A percentile compares a stretch with the other conserved stretches of the same genome.
phyloP scores from a whole-genome alignment of 148 eudicot genomes.

The Heliosperma pusillum region DNA sequence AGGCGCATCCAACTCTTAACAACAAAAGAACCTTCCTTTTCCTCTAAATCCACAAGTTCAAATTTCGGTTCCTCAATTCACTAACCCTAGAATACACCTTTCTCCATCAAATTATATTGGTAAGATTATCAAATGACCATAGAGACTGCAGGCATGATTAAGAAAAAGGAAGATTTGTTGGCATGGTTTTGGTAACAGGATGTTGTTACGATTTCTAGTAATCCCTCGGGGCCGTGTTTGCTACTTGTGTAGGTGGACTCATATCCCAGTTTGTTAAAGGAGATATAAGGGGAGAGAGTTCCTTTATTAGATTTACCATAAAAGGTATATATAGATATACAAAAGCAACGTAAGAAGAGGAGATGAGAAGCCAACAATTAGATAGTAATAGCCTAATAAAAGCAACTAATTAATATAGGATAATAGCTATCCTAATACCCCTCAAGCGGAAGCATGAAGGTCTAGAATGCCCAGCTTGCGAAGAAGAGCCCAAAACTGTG shows the following conservation, averaged over 20 bases:
- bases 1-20: background rate
- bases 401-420: no score
- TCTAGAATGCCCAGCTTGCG: background rate
- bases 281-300: background rate
- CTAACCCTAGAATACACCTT: background rate
- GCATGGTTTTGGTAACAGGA: no score
- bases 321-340: background rate
- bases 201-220: no score
- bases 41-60: conserved; percentile 1
- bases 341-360: background rate
- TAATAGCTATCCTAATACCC: no score
- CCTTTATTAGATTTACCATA: background rate
- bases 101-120: conserved; percentile 4
- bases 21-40: conserved; percentile 3
- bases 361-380: background rate
- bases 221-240: no score
- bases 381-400: no score
- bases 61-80: background rate
- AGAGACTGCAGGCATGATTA: no score
- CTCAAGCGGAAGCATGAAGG: background rate
- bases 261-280: no score
- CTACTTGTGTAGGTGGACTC: no score
- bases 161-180: no score
- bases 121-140: no score
- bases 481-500: background rate